phyloP scores from a whole-genome alignment of 257 asterid species.

The Oldenlandia corymbosa region DNA sequence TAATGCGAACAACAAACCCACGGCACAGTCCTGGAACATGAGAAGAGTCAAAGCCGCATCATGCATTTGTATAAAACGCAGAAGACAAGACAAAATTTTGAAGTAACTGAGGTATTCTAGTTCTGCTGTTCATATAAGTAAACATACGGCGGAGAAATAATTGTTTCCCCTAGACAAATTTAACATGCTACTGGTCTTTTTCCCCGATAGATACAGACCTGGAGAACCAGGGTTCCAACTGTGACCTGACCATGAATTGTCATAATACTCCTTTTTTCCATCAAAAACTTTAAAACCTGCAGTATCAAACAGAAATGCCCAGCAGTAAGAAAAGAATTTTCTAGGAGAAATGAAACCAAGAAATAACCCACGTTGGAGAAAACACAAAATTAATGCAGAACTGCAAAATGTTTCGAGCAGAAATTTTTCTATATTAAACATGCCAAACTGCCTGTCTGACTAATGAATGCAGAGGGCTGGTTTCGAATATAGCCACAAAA shows the following conservation, averaged over 20 bases:
- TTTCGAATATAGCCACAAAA: not conserved
- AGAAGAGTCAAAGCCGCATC: slow-evolving; percentile 23
- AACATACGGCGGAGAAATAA: too few species aligned
- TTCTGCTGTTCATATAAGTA: too few species aligned
- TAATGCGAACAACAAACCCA: slow-evolving; percentile 79
- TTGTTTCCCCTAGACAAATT: too few species aligned
- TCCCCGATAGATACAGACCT: slow-evolving; percentile 49
- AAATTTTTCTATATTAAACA: not conserved
- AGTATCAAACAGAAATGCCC: slow-evolving; percentile 1
- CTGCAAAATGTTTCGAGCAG: not conserved
- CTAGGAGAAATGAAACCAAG: not conserved
- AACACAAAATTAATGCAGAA: not conserved
- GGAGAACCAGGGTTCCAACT: slow-evolving; percentile 73
- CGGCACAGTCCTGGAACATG: slow-evolving; percentile 70
- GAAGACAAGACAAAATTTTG: slow-evolving; percentile 5
- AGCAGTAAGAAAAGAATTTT: not conserved
- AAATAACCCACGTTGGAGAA: not conserved
- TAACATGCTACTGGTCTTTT: too few species aligned
- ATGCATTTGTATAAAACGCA: slow-evolving; percentile 11
- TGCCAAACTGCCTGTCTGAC: not conserved
- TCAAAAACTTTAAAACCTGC: slow-evolving; percentile 77
- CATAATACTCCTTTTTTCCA: slow-evolving; percentile 66
- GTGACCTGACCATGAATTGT: slow-evolving; percentile 78
- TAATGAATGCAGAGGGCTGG: not conserved
- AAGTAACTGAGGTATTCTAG: too few species aligned